Evolutionary conservation across 2,329 filamentous ascomycete genomes (phyloP).

Genomic region (Colletotrichum paranaense): DNA sequence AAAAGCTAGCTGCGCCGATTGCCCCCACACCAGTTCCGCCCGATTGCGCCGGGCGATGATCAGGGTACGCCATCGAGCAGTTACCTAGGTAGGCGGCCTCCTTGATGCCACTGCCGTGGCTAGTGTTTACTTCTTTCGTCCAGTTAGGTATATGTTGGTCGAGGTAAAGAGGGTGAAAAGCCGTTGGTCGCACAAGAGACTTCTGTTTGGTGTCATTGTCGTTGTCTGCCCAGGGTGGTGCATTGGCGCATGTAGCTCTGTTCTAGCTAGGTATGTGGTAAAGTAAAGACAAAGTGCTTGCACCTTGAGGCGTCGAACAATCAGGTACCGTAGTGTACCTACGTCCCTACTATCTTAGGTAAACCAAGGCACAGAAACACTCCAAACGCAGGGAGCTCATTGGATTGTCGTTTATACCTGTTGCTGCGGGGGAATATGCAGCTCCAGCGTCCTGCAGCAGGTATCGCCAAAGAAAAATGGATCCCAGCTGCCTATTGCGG

Average conservation of each 20-base stretch:
- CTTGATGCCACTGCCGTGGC: conserved; percentile 1
- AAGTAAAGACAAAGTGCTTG: too few relatives aligned
- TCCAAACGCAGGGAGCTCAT: not conserved
- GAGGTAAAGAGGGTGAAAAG: not conserved
- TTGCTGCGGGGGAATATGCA: not conserved
- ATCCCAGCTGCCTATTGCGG: conserved; percentile 13
- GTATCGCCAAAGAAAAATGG: not conserved
- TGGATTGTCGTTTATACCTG: not conserved
- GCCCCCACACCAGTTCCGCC: conserved; percentile 23
- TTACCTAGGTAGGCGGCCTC: not conserved
- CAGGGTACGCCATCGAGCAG: not conserved
- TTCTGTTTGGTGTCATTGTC: not conserved
- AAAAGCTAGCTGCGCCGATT: conserved; percentile 27
- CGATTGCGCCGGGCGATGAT: conserved; percentile 9
- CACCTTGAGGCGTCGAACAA: not conserved
- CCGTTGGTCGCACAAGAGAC: not conserved
- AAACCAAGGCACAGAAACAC: not conserved
- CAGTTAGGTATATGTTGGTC: not conserved
- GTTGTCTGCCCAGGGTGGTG: not conserved
- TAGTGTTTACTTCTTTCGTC: conserved; percentile 4
- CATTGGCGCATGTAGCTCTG: not conserved
- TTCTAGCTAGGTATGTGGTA: too few relatives aligned
- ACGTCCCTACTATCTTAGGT: too few relatives aligned
- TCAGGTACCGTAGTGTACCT: too few relatives aligned
- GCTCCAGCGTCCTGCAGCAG: not conserved